Evolutionary conservation across 345 rosid genomes (phyloP), one percentile per base, ranked within the genome.

Genomic region (Eucalyptus dawsonii): DNA sequence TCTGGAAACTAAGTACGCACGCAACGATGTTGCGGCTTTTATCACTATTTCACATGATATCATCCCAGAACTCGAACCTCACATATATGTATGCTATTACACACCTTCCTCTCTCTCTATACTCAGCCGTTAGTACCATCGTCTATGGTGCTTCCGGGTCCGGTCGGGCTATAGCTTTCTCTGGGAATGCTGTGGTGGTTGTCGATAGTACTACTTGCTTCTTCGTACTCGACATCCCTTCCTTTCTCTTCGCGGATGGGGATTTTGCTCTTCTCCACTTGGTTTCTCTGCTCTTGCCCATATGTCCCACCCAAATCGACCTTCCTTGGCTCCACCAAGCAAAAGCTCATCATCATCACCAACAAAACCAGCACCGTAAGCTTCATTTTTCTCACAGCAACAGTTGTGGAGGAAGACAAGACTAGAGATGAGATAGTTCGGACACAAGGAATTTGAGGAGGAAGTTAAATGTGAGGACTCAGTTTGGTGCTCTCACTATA

Each of bases 141-240:
- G 5, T 89, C 90, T 11, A 17, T 86, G 58, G 87, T 49, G 72
- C 87, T 67, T 53, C 53, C 65, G 8, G 44, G 50, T 25, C 87
- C 90, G 6, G 88, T 88, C 14, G 88, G 86, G 91, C 88, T 50
- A 85, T 91, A 93, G 88, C 92, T 42, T 54, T 92, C 88, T 53
- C 94, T 92, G 27, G 94, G 94, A 80, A 91, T 93, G 87, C 7
- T 89, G 87, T 91, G 94, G 92, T 94, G 95, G 89, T 92, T 92
- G 87, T 93, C 88, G 29, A 90, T 88, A 34, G 47, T 40, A 81
- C 88, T 76, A 88, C 86, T 87, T 29, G 85, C 91, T 3, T 86
- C 91, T n/a, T 80, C 42, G 87, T 81, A 47, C 86, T 86, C 88
- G 19, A 65, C 88, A 29, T 42, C 65, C 72, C 87, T 87, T 37